Percentiles rank a stretch among this genome's conserved stretches.
phyloP scores from a whole-genome alignment of 805 yeast species.

The Helenozyma baotianmanensis region DNA sequence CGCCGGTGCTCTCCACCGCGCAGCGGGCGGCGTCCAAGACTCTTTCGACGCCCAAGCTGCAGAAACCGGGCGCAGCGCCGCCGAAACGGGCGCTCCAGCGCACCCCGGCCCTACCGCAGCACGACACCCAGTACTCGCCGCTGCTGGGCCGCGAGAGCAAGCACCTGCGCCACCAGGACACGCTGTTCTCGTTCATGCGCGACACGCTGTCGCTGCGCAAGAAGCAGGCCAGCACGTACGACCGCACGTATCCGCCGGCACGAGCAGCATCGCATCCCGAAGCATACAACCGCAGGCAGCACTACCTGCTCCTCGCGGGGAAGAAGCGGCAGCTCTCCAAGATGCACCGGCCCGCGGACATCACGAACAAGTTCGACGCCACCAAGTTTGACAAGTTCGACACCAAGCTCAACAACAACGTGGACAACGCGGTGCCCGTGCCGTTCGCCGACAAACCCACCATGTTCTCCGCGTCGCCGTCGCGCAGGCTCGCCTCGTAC shows the following conservation, averaged over 20 bases:
- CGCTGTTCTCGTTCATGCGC: constrained; percentile 34
- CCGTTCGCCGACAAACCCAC: constrained; percentile 8
- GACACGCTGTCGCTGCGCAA: constrained; percentile 36
- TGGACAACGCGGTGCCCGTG: background rate
- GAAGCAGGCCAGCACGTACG: constrained; percentile 17
- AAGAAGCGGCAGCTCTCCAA: constrained; percentile 9
- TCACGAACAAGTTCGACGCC: constrained; percentile 2
- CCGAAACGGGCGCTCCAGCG: constrained; percentile 12
- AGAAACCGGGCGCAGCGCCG: constrained; percentile 1
- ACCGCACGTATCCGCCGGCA: constrained; percentile 2
- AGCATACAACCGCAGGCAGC: constrained; percentile 7
- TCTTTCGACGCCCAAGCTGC: constrained; percentile 1
- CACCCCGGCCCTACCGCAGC: constrained; percentile 1
- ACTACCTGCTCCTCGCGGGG: constrained; percentile 6
- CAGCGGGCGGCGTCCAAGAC: constrained; percentile 18
- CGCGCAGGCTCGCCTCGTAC: constrained; percentile 4
- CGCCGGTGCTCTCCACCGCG: constrained; percentile 17
- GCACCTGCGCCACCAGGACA: constrained; percentile 8
- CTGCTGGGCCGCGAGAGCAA: constrained; percentile 3
- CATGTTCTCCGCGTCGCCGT: constrained; percentile 8
- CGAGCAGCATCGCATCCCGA: constrained; percentile 13
- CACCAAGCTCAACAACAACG: background rate
- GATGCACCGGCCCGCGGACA: constrained; percentile 2
- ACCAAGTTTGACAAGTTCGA: too few relatives aligned
- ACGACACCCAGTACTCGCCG: constrained; percentile 2